A percentile compares a stretch with the other conserved stretches of the same genome.
Conservation (phyloP, 371 early-diverging fungal species). For the Cladochytrium tenue region DNA sequence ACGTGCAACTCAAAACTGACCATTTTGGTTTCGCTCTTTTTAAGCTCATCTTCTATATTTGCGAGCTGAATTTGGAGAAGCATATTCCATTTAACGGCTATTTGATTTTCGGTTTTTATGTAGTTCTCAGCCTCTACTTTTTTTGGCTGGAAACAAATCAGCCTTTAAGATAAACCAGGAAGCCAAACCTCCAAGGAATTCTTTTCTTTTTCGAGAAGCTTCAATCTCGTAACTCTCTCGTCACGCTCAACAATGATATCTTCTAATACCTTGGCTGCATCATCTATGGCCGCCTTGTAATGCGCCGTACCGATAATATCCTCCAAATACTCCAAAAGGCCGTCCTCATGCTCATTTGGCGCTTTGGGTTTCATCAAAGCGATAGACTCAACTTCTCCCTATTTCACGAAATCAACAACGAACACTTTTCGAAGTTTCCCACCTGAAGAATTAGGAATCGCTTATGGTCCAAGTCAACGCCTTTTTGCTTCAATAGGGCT, state of each 20-base stretch:
- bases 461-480: conserved; percentile 98
- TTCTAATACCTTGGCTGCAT: conserved; percentile 68
- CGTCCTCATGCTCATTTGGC: conserved; percentile 88
- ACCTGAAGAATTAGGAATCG: conserved; percentile 96
- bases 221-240: conserved; percentile 82
- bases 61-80: conserved; percentile 71
- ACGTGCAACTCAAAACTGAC: no score
- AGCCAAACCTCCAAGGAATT: conserved; percentile 63
- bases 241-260: conserved; percentile 73
- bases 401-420: background rate
- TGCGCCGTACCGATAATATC: conserved; percentile 98
- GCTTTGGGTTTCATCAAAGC: conserved; percentile 98
- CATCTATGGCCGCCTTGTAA: conserved; percentile 89
- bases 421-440: background rate
- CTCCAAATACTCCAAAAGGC: conserved; percentile 98
- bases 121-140: conserved; percentile 84
- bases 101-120: conserved; percentile 76
- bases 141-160: conserved; percentile 51
- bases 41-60: conserved; percentile 14
- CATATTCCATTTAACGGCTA: conserved; percentile 70
- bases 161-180: background rate
- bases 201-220: conserved; percentile 82
- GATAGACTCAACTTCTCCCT: conserved; percentile 99
- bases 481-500: conserved; percentile 78
- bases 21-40: conserved; percentile 6